Evolutionary conservation across 768 basidiomycete species (phyloP), one percentile per base, ranked within the genome.

Genomic region (Crassisporium funariophilum): DNA sequence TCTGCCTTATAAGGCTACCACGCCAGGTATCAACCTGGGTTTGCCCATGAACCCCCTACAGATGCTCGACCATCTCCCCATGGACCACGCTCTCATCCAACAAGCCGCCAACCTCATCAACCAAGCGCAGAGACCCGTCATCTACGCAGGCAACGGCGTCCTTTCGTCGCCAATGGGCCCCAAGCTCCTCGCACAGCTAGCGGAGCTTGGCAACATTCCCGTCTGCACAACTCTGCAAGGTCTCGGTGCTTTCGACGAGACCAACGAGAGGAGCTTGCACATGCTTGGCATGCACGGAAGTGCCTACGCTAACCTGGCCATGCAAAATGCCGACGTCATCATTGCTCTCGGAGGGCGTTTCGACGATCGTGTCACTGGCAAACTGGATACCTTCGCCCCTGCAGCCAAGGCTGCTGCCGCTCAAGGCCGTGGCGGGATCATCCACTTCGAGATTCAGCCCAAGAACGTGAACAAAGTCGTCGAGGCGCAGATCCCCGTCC

Each of bases 391-490:
- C 1, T 99, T 98, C 58, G 97, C 95, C 0, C 97, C 97, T 21
- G 89, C 84, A 10, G 95, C 97, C 0, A 77, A 77, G 38, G 86
- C 86, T 5, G 97, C 97, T 5, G 93, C 95, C 2, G 72, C 78
- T 0, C 78, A 85, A 56, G 91, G 95, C 35, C 81, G 83, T 1
- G 97, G 97, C 9, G 97, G 97, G 24, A 95, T 99, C 73, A 97
- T 99, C 62, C 97, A 99, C 73, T 98, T 99, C 61, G 97, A 99
- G 74, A 95, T 98, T 55, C 83, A 84, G 73, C 92, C 97, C 36
- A 98, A 99, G 79, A 99, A 99, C 69, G 79, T 99, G 69, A 99
- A 99, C 81, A 99, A 99, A 70, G 94, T 99, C 50, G 83, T 98
- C 43, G 84, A 99, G 42, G 95, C 97, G 16, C 84, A 88, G 37